These are phyloP conservation scores for Lasiodiplodia sp. DNA, from an alignment of 2,329 filamentous ascomycete species.

Conservation along the genomic window DNA sequence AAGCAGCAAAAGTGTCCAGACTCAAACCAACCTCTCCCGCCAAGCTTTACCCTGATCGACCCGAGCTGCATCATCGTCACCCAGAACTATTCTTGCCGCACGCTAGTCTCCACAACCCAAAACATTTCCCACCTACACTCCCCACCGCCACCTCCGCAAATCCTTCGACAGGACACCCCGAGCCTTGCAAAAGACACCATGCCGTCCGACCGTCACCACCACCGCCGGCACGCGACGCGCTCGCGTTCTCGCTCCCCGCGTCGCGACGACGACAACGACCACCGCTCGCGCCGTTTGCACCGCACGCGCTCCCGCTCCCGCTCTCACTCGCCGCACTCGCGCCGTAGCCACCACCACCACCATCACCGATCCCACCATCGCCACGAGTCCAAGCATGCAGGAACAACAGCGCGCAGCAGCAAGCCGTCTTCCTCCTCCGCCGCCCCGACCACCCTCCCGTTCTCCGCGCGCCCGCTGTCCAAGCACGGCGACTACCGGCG, in stretches of 20 bases:
- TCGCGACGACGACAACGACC: slow-evolving; percentile 41
- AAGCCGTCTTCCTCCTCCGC: background rate
- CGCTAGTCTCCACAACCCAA: background rate
- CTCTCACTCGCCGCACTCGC: slow-evolving; percentile 34
- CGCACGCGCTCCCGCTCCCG: slow-evolving; percentile 43
- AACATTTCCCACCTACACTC: background rate
- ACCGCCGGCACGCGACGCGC: slow-evolving; percentile 36
- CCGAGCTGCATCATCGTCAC: slow-evolving; percentile 6
- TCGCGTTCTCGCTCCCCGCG: slow-evolving; percentile 46
- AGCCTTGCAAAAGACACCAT: slow-evolving; percentile 1
- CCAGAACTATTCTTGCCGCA: background rate
- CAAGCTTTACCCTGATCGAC: slow-evolving; percentile 18
- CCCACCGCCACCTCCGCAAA: background rate
- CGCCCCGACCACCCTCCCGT: slow-evolving; percentile 60
- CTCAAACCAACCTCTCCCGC: background rate
- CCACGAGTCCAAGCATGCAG: background rate
- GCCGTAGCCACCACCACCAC: slow-evolving; percentile 26
- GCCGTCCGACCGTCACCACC: slow-evolving; percentile 13
- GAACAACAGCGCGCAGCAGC: background rate
- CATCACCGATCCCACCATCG: background rate
- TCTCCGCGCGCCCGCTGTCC: slow-evolving; percentile 68
- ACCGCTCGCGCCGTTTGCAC: slow-evolving; percentile 46
- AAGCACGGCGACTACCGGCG: slow-evolving; percentile 68
- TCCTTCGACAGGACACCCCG: background rate
- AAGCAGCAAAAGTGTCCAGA: background rate